A percentile compares a stretch with the other conserved stretches of the same genome.
Evolutionary conservation across 495 filamentous ascomycete genomes (phyloP).

Genomic region (Coniosporium apollinis): DNA sequence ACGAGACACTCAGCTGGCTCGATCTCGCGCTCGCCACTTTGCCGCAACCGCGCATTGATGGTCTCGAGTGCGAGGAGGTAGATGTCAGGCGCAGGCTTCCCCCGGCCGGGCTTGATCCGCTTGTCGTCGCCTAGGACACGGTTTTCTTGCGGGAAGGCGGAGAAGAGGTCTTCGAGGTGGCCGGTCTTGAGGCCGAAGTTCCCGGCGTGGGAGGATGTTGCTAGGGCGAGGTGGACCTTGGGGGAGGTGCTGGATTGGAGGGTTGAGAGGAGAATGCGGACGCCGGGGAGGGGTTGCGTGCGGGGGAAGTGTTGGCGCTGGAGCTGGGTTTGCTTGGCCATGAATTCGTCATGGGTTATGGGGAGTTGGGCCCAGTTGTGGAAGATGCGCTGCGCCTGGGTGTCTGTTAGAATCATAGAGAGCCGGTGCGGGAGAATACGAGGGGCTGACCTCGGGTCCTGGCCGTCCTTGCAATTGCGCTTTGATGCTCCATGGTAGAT

Average conservation of each 20-base stretch:
- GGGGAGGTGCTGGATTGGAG: conserved; percentile 27
- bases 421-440: conserved; percentile 21
- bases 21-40: conserved; percentile 46
- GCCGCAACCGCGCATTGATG: conserved; percentile 54
- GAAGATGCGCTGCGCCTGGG: conserved; percentile 41
- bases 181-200: conserved; percentile 71
- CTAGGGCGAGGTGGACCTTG: conserved; percentile 66
- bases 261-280: conserved; percentile 44
- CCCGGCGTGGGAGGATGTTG: conserved; percentile 51
- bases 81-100: conserved; percentile 92
- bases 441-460: conserved; percentile 37
- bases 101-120: conserved; percentile 59
- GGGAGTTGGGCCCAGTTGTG: conserved; percentile 77
- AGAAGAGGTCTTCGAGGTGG: conserved; percentile 59
- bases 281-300: conserved; percentile 64
- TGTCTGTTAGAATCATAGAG: conserved; percentile 11
- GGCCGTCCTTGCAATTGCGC: conserved; percentile 90
- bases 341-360: conserved; percentile 47
- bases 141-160: conserved; percentile 46
- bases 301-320: conserved; percentile 56
- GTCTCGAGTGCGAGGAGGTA: conserved; percentile 74
- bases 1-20: conserved; percentile 79
- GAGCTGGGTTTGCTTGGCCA: conserved; percentile 36
- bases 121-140: conserved; percentile 75
- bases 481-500: conserved; percentile 84